Base-by-base conservation (phyloP, 805 yeast genomes). In the Myxozyma kluyveri region DNA sequence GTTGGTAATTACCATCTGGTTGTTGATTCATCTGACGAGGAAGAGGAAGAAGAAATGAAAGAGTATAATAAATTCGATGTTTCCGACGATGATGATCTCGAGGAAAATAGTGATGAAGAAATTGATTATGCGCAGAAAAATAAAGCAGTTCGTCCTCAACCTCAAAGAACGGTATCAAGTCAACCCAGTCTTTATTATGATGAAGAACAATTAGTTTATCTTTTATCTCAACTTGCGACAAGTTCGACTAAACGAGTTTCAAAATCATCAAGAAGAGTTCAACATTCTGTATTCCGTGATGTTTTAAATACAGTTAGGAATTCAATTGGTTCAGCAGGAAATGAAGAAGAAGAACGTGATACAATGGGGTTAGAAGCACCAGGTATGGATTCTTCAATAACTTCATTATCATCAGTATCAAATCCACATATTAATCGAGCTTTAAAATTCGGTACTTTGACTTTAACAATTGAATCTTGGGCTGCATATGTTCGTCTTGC, bases 251-350 rank as follows among this genome's bases (percentile, higher is more conserved):
- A 61, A 38, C 46, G 53, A n/a, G 27, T 62, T 9, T 51, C 64
- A 9, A 61, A 61, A 36, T 42, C 59, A 5, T 49, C 58, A n/a
- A 51, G 64, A 14, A 41, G 51, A 18, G 53, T 33, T 4, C 64
- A 56, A 42, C 63, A 59, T 24, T 54, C 61, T 12, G 49, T 59
- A 24, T 61, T 61, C 36, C 57, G 64, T 3, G 64, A 61, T 40
- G 53, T 61, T 10, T 44, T 58, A 29, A 59, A 49, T n/a, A 61
- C 64, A 2, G 64, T 61, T 4, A 45, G 36, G n/a, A 12, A 44
- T 4, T 52, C 60, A 3, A 39, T 56, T 6, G 50, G 45, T 17
- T n/a, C 42, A 1, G 9, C 42, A 1, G 22, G 23, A 35, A 27
- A 44, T 17, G 29, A 42, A 9, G 47, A 45, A 2, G 46, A 42